These are phyloP conservation scores for Crotalaria pallida DNA, from an alignment of 306 rosid species.

Conservation along the genomic window DNA sequence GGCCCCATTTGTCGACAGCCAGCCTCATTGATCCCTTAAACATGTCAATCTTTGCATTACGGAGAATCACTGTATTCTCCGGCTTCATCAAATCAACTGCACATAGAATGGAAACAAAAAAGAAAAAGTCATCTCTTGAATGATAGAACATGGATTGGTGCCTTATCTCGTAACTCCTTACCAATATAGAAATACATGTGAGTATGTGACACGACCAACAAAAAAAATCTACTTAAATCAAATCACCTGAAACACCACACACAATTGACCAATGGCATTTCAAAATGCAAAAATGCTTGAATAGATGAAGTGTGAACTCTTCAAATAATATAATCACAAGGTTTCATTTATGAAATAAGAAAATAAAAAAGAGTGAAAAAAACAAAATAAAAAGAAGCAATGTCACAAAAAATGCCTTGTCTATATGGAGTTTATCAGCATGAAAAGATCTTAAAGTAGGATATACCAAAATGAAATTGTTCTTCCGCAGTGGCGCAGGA, in stretches of 20 bases:
- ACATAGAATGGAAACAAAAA: background rate
- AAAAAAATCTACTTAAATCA: background rate
- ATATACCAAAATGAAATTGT: background rate
- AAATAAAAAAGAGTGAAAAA: background rate
- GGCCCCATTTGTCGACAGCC: constrained; percentile 47
- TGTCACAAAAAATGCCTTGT: background rate
- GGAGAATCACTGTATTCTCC: constrained; percentile 37
- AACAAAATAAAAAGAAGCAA: background rate
- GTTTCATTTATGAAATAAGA: background rate
- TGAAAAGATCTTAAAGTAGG: background rate
- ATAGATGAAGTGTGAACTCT: background rate
- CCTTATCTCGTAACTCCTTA: background rate
- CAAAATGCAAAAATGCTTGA: background rate
- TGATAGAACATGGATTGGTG: background rate
- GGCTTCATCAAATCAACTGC: constrained; percentile 49
- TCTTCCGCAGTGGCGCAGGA: background rate
- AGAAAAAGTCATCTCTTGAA: background rate
- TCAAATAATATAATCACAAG: background rate
- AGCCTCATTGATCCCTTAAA: constrained; percentile 46
- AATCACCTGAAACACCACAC: background rate
- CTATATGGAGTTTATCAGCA: background rate
- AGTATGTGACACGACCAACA: background rate
- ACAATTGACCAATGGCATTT: background rate
- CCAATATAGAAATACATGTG: background rate
- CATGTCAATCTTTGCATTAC: constrained; percentile 50